Evolutionary conservation across 2,329 filamentous ascomycete genomes (phyloP).

Genomic region (Penicillium sp.): DNA sequence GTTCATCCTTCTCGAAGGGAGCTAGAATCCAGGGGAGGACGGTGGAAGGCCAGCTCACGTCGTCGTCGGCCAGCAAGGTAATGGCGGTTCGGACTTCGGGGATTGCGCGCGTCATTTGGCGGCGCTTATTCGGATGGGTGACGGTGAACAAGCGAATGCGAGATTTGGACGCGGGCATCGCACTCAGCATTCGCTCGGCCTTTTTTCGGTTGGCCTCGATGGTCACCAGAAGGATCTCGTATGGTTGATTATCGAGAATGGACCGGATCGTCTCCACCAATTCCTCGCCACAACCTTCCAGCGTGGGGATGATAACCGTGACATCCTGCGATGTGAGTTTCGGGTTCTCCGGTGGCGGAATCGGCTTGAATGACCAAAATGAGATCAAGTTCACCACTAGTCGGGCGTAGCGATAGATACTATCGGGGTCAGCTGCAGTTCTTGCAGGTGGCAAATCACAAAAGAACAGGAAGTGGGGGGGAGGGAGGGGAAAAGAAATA

Average conservation of each 20-base stretch:
- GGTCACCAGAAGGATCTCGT: conserved; percentile 81
- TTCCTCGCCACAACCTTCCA: conserved; percentile 84
- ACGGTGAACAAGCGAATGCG: conserved; percentile 76
- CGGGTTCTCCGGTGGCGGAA: conserved; percentile 80
- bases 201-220: conserved; percentile 77
- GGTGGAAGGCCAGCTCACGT: conserved; percentile 88
- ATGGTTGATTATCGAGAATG: conserved; percentile 59
- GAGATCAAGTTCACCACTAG: conserved; percentile 82
- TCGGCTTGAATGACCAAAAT: conserved; percentile 85
- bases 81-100: conserved; percentile 82
- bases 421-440: conserved; percentile 9
- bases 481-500: background rate
- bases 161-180: conserved; percentile 62
- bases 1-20: conserved; percentile 77
- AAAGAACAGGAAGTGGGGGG: no score
- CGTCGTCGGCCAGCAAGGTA: conserved; percentile 92
- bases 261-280: conserved; percentile 75
- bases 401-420: conserved; percentile 84
- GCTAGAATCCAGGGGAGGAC: conserved; percentile 90
- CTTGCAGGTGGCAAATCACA: background rate
- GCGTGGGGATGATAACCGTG: conserved; percentile 90
- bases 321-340: conserved; percentile 80
- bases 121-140: conserved; percentile 88
- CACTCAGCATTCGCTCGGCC: conserved; percentile 64
- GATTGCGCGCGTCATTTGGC: conserved; percentile 90